These are phyloP conservation scores for Arthrobotrys sphaeroides DNA, from an alignment of 2,329 filamentous ascomycete species.

Conservation along the genomic window DNA sequence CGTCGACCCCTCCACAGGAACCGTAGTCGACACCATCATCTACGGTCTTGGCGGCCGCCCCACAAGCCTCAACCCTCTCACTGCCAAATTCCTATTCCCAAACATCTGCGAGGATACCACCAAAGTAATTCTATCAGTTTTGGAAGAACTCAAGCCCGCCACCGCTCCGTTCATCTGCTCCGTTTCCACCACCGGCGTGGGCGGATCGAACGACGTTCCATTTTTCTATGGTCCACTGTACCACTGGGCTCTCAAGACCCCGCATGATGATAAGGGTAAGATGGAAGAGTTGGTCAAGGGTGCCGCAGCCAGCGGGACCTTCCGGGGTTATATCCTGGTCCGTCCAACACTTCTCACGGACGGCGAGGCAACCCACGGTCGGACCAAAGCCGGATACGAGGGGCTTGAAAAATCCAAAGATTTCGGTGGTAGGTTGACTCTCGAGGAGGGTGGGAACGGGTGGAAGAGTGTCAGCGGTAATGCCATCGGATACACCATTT, in stretches of 20 bases:
- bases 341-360: constrained; percentile 59
- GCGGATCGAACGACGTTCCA: constrained; percentile 62
- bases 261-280: constrained; percentile 65
- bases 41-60: constrained; percentile 64
- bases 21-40: constrained; percentile 65
- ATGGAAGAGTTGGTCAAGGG: constrained; percentile 62
- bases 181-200: constrained; percentile 64
- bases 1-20: constrained; percentile 53
- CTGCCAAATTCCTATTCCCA: constrained; percentile 61
- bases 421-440: constrained; percentile 21
- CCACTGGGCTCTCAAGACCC: constrained; percentile 61
- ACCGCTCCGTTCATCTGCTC: constrained; percentile 61
- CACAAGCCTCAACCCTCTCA: constrained; percentile 57
- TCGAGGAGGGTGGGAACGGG: constrained; percentile 42
- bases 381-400: constrained; percentile 58
- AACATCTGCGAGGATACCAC: constrained; percentile 65
- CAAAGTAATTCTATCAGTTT: constrained; percentile 61
- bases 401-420: constrained; percentile 46
- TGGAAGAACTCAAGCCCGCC: constrained; percentile 53
- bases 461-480: constrained; percentile 59
- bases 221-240: constrained; percentile 64
- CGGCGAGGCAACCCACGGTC: constrained; percentile 56
- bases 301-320: constrained; percentile 43
- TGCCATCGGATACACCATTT: constrained; percentile 65
- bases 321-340: constrained; percentile 56